Evolutionary conservation across 805 yeast species (phyloP).

Genomic region (Saccharomyces paradoxus): DNA sequence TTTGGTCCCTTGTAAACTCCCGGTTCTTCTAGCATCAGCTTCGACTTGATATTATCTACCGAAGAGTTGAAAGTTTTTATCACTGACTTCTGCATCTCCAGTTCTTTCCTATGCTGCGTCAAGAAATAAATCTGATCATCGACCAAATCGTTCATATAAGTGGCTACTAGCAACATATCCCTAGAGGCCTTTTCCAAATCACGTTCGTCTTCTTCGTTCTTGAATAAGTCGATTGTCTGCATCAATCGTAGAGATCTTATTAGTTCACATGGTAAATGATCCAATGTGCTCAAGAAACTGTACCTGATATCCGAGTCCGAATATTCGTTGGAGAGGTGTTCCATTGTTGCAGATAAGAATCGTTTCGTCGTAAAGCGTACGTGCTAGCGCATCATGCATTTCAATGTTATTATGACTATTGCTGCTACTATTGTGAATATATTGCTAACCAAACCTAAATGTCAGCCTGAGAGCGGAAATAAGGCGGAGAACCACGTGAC

Average conservation of each 20-base stretch:
- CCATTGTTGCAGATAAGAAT: not conserved
- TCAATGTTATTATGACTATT: not conserved
- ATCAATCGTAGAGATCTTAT: conserved; percentile 36
- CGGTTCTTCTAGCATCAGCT: conserved; percentile 1
- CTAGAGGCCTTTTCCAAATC: not conserved
- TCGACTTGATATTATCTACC: not conserved
- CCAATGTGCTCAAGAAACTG: conserved; percentile 33
- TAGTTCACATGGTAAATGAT: conserved; percentile 38
- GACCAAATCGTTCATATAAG: conserved; percentile 9
- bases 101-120: conserved; percentile 5
- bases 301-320: conserved; percentile 30
- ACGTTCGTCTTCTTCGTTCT: not conserved
- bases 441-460: not conserved
- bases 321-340: not conserved
- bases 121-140: conserved; percentile 6
- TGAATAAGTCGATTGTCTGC: conserved; percentile 29
- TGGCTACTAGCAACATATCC: conserved; percentile 10
- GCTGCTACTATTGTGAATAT: not conserved
- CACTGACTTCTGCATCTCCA: conserved; percentile 4
- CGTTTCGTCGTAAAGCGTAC: not conserved
- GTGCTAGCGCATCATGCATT: not conserved
- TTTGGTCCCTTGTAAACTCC: not conserved
- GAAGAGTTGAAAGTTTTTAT: not conserved
- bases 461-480: not conserved
- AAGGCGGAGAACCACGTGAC: not conserved